Evolutionary conservation across 805 yeast genomes (phyloP), one percentile per base, ranked within the genome.

Genomic region (Saturnispora dispora): DNA sequence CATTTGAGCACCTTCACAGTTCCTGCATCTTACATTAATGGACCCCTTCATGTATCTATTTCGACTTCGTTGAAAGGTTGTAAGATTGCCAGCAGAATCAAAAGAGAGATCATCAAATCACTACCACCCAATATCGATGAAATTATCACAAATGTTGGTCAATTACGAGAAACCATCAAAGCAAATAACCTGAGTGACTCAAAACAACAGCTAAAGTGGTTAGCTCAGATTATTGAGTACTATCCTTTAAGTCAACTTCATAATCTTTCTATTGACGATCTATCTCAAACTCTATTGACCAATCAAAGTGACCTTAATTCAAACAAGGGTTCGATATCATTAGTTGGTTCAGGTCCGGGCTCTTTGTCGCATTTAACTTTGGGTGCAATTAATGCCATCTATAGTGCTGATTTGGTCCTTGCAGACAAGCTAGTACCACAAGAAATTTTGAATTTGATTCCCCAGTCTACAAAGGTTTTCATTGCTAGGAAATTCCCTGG

Each of bases 341-440:
- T 91, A n/a, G 89, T 91, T 18, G 98, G 98, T 0, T 77, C 96
- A 2, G 98, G 98, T 0, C 97, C 98, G 0, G 98, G 98, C 0
- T 79, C 91, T 2, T 77, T 85, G 0, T 83, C 88, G 1, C 75
- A 88, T 63, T 72, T 91, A 22, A 90, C 97, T 0, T 66, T 87
- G 1, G 96, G 93, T 4, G 98, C 98, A 0, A 64, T 88, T 27
- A 78, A 82, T 41, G 88, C 84, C 37, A 90, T 91, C 28, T 76
- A 82, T 55, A 71, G 80, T 0, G 97, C 97, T 0, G 96, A 91
- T 64, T 68, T 87, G 52, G 76, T 91, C 3, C 70, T 91, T 41
- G 95, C 97, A 1, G 98, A 91, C 64, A 91, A 91, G 62, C 74
- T 91, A 25, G 97, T 91, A 0, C 98, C 98, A 3, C 86, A 85